Percentiles rank a stretch among this genome's conserved stretches.
These are phyloP conservation scores for Akanthomyces dipterigenus DNA, from an alignment of 2,329 filamentous ascomycete genomes.

Conservation along the genomic window DNA sequence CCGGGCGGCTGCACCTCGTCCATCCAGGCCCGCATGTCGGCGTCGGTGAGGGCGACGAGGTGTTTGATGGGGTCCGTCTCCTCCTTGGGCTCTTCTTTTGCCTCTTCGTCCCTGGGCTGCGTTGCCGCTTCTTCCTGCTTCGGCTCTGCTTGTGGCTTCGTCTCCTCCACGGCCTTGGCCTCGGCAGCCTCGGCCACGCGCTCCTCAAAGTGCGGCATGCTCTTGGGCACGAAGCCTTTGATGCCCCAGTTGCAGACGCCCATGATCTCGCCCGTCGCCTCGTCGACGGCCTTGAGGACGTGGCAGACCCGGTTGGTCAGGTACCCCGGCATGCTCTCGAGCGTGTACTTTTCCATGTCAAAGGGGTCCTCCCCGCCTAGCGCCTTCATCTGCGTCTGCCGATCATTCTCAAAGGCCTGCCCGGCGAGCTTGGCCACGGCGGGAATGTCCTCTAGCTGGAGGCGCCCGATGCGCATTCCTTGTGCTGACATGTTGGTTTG, in stretches of 20 bases:
- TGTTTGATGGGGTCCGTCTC: conserved; percentile 22
- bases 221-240: conserved; percentile 21
- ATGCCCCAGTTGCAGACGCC: conserved; percentile 27
- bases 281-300: conserved; percentile 27
- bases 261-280: conserved; percentile 21
- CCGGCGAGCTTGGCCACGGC: conserved; percentile 22
- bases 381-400: conserved; percentile 31
- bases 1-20: conserved; percentile 26
- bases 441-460: conserved; percentile 23
- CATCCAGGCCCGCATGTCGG: conserved; percentile 26
- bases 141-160: neutral
- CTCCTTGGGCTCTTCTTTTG: too few species aligned
- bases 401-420: conserved; percentile 25
- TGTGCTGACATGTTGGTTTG: conserved; percentile 15
- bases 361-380: conserved; percentile 21
- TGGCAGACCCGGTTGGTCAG: conserved; percentile 19
- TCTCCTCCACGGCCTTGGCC: neutral
- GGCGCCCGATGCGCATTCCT: conserved; percentile 17
- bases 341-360: conserved; percentile 21
- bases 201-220: conserved; percentile 17
- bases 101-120: neutral
- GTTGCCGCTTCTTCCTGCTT: neutral
- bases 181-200: neutral
- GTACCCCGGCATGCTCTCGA: conserved; percentile 19
- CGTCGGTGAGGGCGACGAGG: conserved; percentile 23